phyloP scores from a whole-genome alignment of 768 basidiomycete genomes.

The Lactifluus piperatus region DNA sequence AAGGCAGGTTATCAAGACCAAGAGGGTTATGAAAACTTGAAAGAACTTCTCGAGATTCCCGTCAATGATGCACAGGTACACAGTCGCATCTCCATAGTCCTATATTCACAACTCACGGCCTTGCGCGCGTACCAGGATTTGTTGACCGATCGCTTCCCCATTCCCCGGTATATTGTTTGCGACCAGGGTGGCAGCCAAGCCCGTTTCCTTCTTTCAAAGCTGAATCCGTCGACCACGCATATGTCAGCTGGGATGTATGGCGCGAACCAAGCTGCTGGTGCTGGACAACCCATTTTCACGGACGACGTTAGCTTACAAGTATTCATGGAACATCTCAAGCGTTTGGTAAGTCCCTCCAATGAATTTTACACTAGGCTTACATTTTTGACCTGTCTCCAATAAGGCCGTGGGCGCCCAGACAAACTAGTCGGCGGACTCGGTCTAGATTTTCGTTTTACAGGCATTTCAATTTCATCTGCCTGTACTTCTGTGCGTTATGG shows the following conservation, averaged over 20 bases:
- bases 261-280: conserved; percentile 50
- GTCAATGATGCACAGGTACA: conserved; percentile 80
- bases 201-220: conserved; percentile 91
- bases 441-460: not conserved
- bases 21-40: conserved; percentile 98
- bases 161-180: conserved; percentile 96
- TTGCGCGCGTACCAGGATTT: conserved; percentile 56
- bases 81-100: not conserved
- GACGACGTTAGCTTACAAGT: conserved; percentile 97
- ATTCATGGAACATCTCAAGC: conserved; percentile 96
- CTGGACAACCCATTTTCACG: conserved; percentile 93
- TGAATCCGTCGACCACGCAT: conserved; percentile 97
- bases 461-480: conserved; percentile 3
- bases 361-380: not conserved
- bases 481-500: conserved; percentile 1
- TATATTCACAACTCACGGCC: not conserved
- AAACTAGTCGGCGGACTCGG: conserved; percentile 10
- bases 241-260: conserved; percentile 91
- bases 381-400: not conserved
- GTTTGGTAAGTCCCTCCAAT: conserved; percentile 49
- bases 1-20: conserved; percentile 98
- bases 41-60: conserved; percentile 82
- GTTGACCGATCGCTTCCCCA: conserved; percentile 90
- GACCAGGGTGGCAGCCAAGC: conserved; percentile 98
- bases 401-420: conserved; percentile 22